Evolutionary conservation across 345 rosid species (phyloP).

Genomic region (Ceriops zippeliana): DNA sequence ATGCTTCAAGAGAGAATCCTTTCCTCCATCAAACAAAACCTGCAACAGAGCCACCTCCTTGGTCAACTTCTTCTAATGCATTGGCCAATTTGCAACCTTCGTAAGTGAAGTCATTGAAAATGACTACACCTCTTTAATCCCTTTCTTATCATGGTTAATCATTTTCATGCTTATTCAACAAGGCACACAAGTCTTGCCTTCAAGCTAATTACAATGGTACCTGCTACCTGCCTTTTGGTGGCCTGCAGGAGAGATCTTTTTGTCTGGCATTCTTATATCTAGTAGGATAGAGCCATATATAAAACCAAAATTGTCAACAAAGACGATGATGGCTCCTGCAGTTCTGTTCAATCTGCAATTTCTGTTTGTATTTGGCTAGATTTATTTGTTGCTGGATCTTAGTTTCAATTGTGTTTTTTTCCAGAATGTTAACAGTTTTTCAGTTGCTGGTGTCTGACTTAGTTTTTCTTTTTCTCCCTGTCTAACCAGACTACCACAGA

Average conservation of each 20-base stretch:
- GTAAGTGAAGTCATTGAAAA: slow-evolving; percentile 34
- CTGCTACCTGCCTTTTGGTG: not conserved
- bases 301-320: too few species aligned
- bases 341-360: too few species aligned
- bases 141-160: too few species aligned
- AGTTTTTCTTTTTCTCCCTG: slow-evolving; percentile 2
- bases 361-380: not conserved
- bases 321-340: too few species aligned
- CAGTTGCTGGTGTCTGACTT: slow-evolving; percentile 19
- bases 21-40: slow-evolving; percentile 44
- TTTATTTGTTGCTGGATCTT: not conserved
- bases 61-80: slow-evolving; percentile 60
- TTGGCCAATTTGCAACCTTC: slow-evolving; percentile 36
- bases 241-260: not conserved
- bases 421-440: slow-evolving; percentile 11
- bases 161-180: not conserved
- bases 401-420: not conserved
- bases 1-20: slow-evolving; percentile 52
- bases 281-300: too few species aligned
- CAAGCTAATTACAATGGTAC: not conserved
- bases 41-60: slow-evolving; percentile 76
- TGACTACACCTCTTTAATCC: not conserved
- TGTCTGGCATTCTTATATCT: too few species aligned
- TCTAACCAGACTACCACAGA: slow-evolving; percentile 42
- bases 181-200: not conserved